Evolutionary conservation across 805 yeast species (phyloP), one percentile per base, ranked within the genome.

Genomic region (Zygosaccharomyces gambellarensis): DNA sequence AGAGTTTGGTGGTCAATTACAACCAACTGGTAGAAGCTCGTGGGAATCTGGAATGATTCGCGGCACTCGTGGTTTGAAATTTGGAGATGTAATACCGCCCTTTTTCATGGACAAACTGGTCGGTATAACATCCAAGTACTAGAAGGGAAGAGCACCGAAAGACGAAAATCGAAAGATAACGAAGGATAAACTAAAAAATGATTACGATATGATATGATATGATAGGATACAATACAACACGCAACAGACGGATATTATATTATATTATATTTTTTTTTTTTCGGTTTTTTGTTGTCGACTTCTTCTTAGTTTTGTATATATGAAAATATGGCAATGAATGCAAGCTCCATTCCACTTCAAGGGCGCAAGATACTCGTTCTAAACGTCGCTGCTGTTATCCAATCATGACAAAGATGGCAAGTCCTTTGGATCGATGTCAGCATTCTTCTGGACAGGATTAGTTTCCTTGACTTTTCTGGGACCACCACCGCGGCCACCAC

Each of bases 381-480:
- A 1, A 12, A 14, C 39, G 14, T 12, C 6, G 28, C 7, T 27
- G n/a, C 11, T 8, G 9, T n/a, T 27, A 28, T 9, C 22, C 14
- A 28, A 21, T 21, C 44, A 72, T 58, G 73, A 77, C 69, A 84
- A 81, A 66, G 89, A 77, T 71, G 90, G 90, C 81, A 84, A 83
- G 80, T 81, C 81, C 69, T 77, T 75, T 70, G 82, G 85, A 69
- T 78, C 74, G 60, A 75, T 69, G 48, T 73, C 68, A 61, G 70
- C 69, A 68, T 61, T 55, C 56, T 59, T 60, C 51, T 62, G 57
- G 41, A 61, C 65, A 45, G 62, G 52, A 56, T 60, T 58, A 51
- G 67, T 62, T 52, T 69, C 56, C 39, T 67, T 61, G 49, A 69
- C 56, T 34, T 65, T 61, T 58, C 60, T 61, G 50, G 64, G 25